A percentile compares a stretch with the other conserved stretches of the same genome.
Evolutionary conservation across 129 eudicot species (phyloP).

Genomic region (Tagetes erecta): DNA sequence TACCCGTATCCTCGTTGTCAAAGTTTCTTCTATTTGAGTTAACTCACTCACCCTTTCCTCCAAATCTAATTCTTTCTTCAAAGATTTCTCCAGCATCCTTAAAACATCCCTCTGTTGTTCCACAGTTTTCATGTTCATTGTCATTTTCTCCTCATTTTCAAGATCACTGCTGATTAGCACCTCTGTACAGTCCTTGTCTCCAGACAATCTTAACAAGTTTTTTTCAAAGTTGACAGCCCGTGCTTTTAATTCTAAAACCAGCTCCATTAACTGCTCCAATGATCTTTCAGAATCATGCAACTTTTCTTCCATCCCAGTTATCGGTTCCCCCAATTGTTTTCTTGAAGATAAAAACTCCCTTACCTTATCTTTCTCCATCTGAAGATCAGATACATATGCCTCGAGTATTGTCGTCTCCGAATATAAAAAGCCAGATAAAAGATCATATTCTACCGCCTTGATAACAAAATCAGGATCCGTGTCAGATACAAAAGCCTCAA

Average conservation of each 20-base stretch:
- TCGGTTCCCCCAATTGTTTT: conserved; percentile 39
- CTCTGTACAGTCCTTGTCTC: conserved; percentile 34
- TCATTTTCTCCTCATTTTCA: conserved; percentile 42
- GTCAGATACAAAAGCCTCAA: conserved; percentile 58
- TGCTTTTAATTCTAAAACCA: conserved; percentile 50
- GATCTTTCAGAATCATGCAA: conserved; percentile 57
- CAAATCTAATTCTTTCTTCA: conserved; percentile 75
- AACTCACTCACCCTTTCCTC: conserved; percentile 61
- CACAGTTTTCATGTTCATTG: conserved; percentile 58
- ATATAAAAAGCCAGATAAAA: conserved; percentile 58
- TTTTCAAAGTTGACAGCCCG: conserved; percentile 60
- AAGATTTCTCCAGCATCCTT: conserved; percentile 80
- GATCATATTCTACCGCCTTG: conserved; percentile 61
- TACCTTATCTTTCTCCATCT: conserved; percentile 43
- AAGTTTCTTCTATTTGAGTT: conserved; percentile 52
- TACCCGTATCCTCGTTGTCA: conserved; percentile 49
- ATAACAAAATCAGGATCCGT: conserved; percentile 38
- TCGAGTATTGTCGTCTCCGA: conserved; percentile 63
- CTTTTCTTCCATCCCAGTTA: conserved; percentile 49
- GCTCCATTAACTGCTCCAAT: conserved; percentile 63
- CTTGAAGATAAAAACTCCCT: conserved; percentile 42
- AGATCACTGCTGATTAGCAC: conserved; percentile 20
- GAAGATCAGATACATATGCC: conserved; percentile 42
- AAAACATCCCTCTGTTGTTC: conserved; percentile 72
- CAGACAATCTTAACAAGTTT: conserved; percentile 37